phyloP scores from a whole-genome alignment of 805 yeast species.

The Lipomyces spencermartinsiae region DNA sequence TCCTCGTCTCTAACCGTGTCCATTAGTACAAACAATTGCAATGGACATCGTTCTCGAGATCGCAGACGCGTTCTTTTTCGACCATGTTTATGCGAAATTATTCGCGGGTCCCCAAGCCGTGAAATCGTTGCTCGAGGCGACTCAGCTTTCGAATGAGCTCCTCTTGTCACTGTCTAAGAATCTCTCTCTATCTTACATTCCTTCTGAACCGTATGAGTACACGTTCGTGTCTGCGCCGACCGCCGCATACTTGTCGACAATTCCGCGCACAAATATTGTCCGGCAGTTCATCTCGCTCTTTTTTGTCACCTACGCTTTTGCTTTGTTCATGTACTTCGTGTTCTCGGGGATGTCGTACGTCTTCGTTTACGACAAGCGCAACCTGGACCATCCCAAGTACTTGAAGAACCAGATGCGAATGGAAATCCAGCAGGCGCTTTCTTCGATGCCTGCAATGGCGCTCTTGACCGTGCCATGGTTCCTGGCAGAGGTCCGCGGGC shows the following conservation, averaged over 20 bases:
- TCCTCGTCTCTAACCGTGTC: too few species aligned
- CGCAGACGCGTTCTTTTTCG: constrained; percentile 74
- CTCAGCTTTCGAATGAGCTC: constrained; percentile 54
- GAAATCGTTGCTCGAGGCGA: constrained; percentile 7
- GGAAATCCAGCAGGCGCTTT: constrained; percentile 78
- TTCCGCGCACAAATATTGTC: constrained; percentile 72
- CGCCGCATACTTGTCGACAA: constrained; percentile 54
- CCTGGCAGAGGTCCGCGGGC: constrained; percentile 79
- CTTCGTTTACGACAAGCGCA: constrained; percentile 83
- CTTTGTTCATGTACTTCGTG: constrained; percentile 78
- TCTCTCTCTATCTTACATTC: constrained; percentile 29
- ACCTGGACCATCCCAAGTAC: constrained; percentile 95
- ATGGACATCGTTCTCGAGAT: constrained; percentile 94
- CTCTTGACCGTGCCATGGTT: constrained; percentile 89
- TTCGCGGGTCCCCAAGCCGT: constrained; percentile 55
- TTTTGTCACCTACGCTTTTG: constrained; percentile 76
- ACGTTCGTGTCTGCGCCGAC: constrained; percentile 29
- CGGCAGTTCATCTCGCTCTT: constrained; percentile 76
- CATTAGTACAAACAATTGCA: not conserved
- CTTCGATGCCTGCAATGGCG: constrained; percentile 94
- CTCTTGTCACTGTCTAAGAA: constrained; percentile 52
- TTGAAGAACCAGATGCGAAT: constrained; percentile 88
- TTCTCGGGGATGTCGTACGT: constrained; percentile 80
- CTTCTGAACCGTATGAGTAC: constrained; percentile 29
- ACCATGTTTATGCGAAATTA: constrained; percentile 71